A percentile compares a stretch with the other conserved stretches of the same genome.
phyloP scores from a whole-genome alignment of 129 eudicot species.

The Ambrosia artemisiifolia region DNA sequence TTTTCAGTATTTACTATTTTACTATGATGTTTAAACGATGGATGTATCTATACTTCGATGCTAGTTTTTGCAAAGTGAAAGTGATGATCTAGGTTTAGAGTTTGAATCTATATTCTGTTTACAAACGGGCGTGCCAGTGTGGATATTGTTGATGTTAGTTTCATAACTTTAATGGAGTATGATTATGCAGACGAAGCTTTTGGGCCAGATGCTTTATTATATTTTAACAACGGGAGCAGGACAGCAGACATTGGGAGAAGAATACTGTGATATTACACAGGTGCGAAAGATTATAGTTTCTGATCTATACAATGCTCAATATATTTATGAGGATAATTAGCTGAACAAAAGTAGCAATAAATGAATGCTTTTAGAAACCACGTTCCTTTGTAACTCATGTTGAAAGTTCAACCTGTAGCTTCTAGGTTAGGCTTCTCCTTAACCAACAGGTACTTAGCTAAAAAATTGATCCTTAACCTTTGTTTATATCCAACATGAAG shows the following conservation, averaged over 20 bases:
- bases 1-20: background rate
- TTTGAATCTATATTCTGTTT: conserved; percentile 1
- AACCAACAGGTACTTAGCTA: background rate
- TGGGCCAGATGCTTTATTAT: conserved; percentile 97
- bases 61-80: background rate
- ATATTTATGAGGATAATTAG: conserved; percentile 13
- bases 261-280: conserved; percentile 97
- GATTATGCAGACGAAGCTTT: conserved; percentile 67
- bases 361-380: background rate
- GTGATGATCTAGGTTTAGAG: background rate
- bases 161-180: background rate
- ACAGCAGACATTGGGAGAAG: conserved; percentile 95
- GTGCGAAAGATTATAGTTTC: conserved; percentile 26
- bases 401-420: conserved; percentile 18
- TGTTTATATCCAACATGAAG: background rate
- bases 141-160: conserved; percentile 9
- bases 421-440: background rate
- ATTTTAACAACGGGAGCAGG: conserved; percentile 94
- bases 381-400: background rate
- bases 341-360: background rate
- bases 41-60: conserved; percentile 9
- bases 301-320: conserved; percentile 2
- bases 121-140: background rate
- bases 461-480: background rate
- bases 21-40: conserved; percentile 4